Conservation (phyloP, 495 filamentous ascomycete species). For the Tuber brumale region DNA sequence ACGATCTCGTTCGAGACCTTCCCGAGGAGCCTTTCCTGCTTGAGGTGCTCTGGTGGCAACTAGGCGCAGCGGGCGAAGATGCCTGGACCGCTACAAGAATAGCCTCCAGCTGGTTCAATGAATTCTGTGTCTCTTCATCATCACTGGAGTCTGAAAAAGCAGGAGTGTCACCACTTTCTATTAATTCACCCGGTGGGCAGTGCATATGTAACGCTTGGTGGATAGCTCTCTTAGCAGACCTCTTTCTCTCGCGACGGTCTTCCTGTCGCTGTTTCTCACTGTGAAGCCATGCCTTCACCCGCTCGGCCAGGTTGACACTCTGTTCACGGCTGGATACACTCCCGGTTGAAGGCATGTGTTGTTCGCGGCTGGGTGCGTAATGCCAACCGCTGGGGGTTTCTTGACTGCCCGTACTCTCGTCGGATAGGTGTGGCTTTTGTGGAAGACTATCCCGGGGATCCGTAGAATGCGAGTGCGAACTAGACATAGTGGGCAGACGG, state of each 20-base stretch:
- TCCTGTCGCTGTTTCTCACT: slow-evolving; percentile 25
- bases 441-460: background rate
- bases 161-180: slow-evolving; percentile 3
- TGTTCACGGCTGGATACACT: background rate
- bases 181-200: background rate
- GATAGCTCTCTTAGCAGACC: slow-evolving; percentile 15
- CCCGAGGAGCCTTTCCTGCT: slow-evolving; percentile 13
- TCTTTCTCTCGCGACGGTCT: slow-evolving; percentile 21
- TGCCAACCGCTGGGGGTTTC: background rate
- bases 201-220: background rate
- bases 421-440: background rate
- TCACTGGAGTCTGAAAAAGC: slow-evolving; percentile 19
- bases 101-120: slow-evolving; percentile 28
- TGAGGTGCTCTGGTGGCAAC: slow-evolving; percentile 5
- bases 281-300: slow-evolving; percentile 28
- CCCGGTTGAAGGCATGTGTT: background rate
- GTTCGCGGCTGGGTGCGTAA: background rate
- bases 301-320: slow-evolving; percentile 3
- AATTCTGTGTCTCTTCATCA: slow-evolving; percentile 22
- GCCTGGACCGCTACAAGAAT: slow-evolving; percentile 16
- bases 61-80: slow-evolving; percentile 1
- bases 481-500: slow-evolving; percentile 22
- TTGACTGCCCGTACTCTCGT: background rate
- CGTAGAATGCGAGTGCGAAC: background rate
- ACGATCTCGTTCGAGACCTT: slow-evolving; percentile 13